phyloP scores from a whole-genome alignment of 495 filamentous ascomycete genomes.

The Letharia columbiana region DNA sequence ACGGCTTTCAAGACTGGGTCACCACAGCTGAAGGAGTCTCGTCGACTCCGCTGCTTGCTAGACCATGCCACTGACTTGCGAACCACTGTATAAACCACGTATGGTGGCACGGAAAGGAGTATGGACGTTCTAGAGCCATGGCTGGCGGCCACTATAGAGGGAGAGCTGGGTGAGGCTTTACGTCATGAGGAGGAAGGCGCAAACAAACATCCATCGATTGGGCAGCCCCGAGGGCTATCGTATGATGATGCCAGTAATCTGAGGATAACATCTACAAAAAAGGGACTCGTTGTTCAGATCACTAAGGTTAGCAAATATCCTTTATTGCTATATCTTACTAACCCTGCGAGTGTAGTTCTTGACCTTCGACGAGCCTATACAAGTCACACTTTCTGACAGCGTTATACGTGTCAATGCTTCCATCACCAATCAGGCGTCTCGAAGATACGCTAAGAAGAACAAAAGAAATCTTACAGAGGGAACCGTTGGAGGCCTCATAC shows the following conservation, averaged over 20 bases:
- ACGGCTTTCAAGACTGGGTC: not conserved
- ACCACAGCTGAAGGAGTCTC: slow-evolving; percentile 8
- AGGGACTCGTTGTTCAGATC: slow-evolving; percentile 23
- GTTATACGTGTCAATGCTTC: slow-evolving; percentile 34
- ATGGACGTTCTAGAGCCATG: not conserved
- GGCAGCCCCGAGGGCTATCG: not conserved
- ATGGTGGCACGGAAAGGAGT: not conserved
- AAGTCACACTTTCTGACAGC: slow-evolving; percentile 34
- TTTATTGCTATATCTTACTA: slow-evolving; percentile 18
- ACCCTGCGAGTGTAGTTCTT: slow-evolving; percentile 24
- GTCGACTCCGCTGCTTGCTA: slow-evolving; percentile 10
- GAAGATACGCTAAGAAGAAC: slow-evolving; percentile 23
- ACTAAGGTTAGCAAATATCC: slow-evolving; percentile 18
- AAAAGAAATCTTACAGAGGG: slow-evolving; percentile 23
- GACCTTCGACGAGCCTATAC: slow-evolving; percentile 16
- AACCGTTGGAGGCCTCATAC: slow-evolving; percentile 30
- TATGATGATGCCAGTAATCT: slow-evolving; percentile 37
- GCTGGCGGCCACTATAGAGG: not conserved
- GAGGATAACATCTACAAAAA: slow-evolving; percentile 25
- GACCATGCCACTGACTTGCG: slow-evolving; percentile 14
- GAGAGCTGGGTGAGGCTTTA: slow-evolving; percentile 1
- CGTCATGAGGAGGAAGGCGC: not conserved
- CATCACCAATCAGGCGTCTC: slow-evolving; percentile 24
- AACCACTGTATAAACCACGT: not conserved
- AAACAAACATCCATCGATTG: slow-evolving; percentile 6